Evolutionary conservation across 75 land plant species (phyloP).

Genomic region (Cupressus sempervirens): DNA sequence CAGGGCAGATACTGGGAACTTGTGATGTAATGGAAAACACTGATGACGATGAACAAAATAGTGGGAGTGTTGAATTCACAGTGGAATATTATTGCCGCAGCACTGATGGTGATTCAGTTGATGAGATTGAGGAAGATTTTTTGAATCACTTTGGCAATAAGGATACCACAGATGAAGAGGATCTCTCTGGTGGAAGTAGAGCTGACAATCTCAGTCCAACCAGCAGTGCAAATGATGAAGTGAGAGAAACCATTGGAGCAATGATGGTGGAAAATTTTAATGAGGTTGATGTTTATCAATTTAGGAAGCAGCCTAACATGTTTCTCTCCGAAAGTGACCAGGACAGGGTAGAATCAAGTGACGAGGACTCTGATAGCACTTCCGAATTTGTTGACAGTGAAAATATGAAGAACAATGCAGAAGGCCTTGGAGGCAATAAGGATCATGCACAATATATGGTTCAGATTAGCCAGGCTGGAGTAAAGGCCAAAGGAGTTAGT

Average conservation of each 20-base stretch:
- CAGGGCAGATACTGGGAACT: conserved; percentile 29
- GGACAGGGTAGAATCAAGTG: conserved; percentile 25
- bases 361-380: conserved; percentile 19
- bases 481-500: conserved; percentile 9
- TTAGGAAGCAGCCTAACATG: conserved; percentile 14
- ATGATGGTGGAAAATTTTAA: neutral
- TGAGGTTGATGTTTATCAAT: neutral
- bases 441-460: conserved; percentile 1
- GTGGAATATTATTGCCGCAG: conserved; percentile 16
- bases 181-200: conserved; percentile 5
- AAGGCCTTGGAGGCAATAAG: neutral
- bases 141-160: conserved; percentile 34
- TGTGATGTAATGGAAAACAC: conserved; percentile 22
- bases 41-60: conserved; percentile 31
- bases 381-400: neutral
- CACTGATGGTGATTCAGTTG: conserved; percentile 26
- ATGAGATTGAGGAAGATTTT: conserved; percentile 50
- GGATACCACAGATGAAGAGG: conserved; percentile 15
- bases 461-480: conserved; percentile 6
- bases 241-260: conserved; percentile 3
- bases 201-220: conserved; percentile 16
- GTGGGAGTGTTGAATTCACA: conserved; percentile 5
- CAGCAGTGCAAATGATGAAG: neutral
- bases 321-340: conserved; percentile 22
- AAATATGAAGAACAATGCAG: conserved; percentile 1